A percentile compares a stretch with the other conserved stretches of the same genome.
These are phyloP conservation scores for Arabidopsis lyrata DNA, from an alignment of 441 rosid genomes.

Conservation along the genomic window DNA sequence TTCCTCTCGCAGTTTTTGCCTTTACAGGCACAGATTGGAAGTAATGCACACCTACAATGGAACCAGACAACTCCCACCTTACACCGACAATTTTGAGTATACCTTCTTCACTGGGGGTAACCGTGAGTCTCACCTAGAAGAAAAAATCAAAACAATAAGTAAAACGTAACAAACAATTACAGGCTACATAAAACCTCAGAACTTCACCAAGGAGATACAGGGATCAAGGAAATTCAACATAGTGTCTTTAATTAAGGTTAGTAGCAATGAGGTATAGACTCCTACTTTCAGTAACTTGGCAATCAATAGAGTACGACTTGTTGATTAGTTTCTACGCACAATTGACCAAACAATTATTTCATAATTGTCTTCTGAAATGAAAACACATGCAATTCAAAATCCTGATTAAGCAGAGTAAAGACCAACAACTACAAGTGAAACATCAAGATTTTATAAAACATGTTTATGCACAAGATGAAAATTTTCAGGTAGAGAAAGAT, in stretches of 20 bases:
- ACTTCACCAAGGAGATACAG: conserved; percentile 20
- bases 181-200: conserved; percentile 24
- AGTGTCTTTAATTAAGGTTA: conserved; percentile 32
- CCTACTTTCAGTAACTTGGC: conserved; percentile 10
- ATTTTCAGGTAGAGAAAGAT: conserved; percentile 6
- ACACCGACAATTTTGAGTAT: conserved; percentile 85
- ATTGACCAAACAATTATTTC: conserved; percentile 8
- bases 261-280: conserved; percentile 6
- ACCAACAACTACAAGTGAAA: conserved; percentile 28
- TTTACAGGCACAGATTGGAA: conserved; percentile 62
- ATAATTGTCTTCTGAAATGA: conserved; percentile 6
- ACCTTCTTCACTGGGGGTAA: conserved; percentile 91
- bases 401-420: conserved; percentile 23
- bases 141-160: conserved; percentile 2
- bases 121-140: conserved; percentile 83
- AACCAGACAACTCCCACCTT: conserved; percentile 93
- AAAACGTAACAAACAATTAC: conserved; percentile 21
- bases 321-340: conserved; percentile 23
- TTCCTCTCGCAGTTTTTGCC: conserved; percentile 60
- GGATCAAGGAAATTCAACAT: conserved; percentile 7
- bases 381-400: conserved; percentile 22
- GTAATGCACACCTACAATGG: conserved; percentile 73
- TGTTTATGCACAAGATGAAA: conserved; percentile 16
- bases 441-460: conserved; percentile 23
- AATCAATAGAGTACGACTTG: conserved; percentile 25